A percentile compares a stretch with the other conserved stretches of the same genome.
These are phyloP conservation scores for Nicotiana sylvestris DNA, from an alignment of 257 asterid species.

Conservation along the genomic window DNA sequence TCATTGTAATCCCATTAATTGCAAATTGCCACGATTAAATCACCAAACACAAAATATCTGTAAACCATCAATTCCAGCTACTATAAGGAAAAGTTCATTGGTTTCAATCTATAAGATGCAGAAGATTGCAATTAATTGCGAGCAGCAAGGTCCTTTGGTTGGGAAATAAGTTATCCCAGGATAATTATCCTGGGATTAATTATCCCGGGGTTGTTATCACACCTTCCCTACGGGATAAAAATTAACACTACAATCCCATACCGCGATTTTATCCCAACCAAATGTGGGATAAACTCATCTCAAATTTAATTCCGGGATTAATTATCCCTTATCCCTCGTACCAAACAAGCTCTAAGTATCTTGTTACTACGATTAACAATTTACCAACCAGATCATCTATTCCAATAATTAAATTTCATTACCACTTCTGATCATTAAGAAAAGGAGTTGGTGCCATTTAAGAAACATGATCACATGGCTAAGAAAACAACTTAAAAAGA, in stretches of 20 bases:
- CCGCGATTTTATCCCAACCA: too few relatives aligned
- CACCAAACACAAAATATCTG: not conserved
- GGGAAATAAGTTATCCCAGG: too few relatives aligned
- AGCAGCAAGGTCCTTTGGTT: not conserved
- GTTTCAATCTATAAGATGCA: not conserved
- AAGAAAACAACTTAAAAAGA: not conserved
- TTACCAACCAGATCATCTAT: not conserved
- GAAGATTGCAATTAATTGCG: not conserved
- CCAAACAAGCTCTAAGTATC: not conserved
- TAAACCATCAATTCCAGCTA: not conserved
- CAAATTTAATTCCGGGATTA: too few relatives aligned
- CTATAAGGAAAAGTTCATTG: not conserved
- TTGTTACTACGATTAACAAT: not conserved
- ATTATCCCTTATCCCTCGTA: too few relatives aligned
- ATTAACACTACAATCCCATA: too few relatives aligned
- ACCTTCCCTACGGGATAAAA: too few relatives aligned
- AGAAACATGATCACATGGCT: too few relatives aligned
- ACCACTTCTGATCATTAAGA: not conserved
- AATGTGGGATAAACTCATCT: too few relatives aligned
- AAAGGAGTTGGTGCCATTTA: too few relatives aligned
- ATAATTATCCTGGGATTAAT: too few relatives aligned
- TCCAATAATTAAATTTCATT: not conserved
- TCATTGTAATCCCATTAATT: not conserved
- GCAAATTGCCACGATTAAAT: not conserved
- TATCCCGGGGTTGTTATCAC: too few relatives aligned